Conservation (phyloP, 2,329 filamentous ascomycete genomes). For the Fusarium duplospermum region DNA sequence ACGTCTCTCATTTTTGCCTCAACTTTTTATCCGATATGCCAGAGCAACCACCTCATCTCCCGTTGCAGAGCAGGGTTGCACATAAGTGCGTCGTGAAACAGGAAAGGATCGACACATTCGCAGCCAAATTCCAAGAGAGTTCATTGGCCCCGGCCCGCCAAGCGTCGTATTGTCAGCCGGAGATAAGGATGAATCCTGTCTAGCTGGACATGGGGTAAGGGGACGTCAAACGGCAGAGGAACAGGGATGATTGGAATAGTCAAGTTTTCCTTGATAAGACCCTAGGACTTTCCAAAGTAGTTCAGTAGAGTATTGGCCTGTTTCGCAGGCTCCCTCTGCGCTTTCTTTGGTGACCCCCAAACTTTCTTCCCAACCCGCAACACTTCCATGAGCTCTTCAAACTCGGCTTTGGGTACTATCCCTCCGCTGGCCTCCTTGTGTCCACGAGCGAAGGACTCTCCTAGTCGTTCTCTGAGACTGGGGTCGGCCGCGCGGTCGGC, state of each 20-base stretch:
- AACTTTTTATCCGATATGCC: neutral
- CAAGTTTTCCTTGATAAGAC: constrained; percentile 9
- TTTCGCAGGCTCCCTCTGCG: constrained; percentile 39
- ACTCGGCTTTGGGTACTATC: constrained; percentile 69
- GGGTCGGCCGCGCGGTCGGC: constrained; percentile 56
- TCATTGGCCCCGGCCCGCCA: neutral
- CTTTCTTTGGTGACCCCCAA: constrained; percentile 46
- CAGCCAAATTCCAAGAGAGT: neutral
- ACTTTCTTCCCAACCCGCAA: constrained; percentile 70
- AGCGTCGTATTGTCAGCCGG: neutral
- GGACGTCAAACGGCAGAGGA: neutral
- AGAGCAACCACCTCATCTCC: neutral
- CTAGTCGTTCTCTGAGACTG: constrained; percentile 60
- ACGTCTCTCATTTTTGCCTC: neutral
- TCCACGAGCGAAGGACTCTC: constrained; percentile 73
- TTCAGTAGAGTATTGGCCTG: constrained; percentile 67
- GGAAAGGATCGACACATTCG: constrained; percentile 3
- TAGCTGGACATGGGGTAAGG: neutral
- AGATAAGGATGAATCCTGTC: neutral
- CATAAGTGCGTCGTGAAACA: neutral
- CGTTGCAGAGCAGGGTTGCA: constrained; percentile 14
- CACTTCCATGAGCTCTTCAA: constrained; percentile 71
- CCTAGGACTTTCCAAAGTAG: constrained; percentile 60
- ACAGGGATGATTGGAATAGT: neutral
- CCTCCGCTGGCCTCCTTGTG: constrained; percentile 77